A percentile compares a stretch with the other conserved stretches of the same genome.
These are phyloP conservation scores for Salmacisia buchloeana DNA, from an alignment of 1,284 basidiomycete genomes.

Conservation along the genomic window DNA sequence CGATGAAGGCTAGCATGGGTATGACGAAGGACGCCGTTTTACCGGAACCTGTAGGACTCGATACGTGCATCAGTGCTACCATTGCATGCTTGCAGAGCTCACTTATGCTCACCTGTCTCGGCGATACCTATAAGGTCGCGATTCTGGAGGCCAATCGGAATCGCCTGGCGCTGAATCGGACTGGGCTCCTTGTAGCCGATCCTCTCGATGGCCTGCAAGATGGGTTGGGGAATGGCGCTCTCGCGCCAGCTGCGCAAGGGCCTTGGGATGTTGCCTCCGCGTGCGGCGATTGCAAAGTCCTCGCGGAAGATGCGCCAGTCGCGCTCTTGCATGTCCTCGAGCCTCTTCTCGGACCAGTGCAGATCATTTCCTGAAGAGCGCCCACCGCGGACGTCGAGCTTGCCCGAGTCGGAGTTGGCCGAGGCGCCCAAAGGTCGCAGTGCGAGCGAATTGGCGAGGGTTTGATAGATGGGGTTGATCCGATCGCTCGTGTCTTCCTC, in stretches of 20 bases:
- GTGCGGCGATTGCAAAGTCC: conserved; percentile 89
- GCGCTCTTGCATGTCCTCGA: conserved; percentile 89
- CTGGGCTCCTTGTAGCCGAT: conserved; percentile 96
- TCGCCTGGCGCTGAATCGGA: conserved; percentile 94
- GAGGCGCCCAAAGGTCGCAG: background rate
- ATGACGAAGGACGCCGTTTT: conserved; percentile 99
- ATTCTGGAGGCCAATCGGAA: conserved; percentile 92
- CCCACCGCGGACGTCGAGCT: background rate
- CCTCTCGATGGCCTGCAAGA: conserved; percentile 76
- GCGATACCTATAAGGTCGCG: conserved; percentile 96
- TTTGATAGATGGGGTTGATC: conserved; percentile 24
- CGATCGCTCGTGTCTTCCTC: conserved; percentile 41
- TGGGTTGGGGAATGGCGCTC: conserved; percentile 69
- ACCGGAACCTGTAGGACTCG: conserved; percentile 66
- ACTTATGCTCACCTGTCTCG: conserved; percentile 61
- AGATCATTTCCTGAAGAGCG: conserved; percentile 54
- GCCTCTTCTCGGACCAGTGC: conserved; percentile 94
- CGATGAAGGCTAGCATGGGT: conserved; percentile 92
- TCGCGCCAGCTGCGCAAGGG: conserved; percentile 89
- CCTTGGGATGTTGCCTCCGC: conserved; percentile 82
- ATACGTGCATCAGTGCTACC: background rate
- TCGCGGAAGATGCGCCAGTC: conserved; percentile 99
- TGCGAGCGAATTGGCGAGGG: conserved; percentile 9
- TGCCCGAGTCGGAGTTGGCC: conserved; percentile 15
- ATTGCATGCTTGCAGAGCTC: background rate